A percentile compares a stretch with the other conserved stretches of the same genome.
Evolutionary conservation across 345 rosid species (phyloP).

Genomic region (Cardamine resedifolia): DNA sequence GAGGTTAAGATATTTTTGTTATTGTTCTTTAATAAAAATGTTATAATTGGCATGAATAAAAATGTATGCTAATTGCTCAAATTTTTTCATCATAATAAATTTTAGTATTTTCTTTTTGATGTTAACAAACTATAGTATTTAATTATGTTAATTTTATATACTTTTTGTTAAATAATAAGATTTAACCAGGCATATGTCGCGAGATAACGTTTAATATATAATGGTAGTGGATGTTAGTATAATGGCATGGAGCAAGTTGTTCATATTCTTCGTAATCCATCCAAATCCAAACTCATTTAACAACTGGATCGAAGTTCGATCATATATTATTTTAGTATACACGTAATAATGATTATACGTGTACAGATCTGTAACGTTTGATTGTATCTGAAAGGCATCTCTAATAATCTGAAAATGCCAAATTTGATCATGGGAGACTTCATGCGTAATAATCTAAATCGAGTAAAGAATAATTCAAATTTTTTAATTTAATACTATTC

Average conservation of each 20-base stretch:
- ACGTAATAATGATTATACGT: neutral
- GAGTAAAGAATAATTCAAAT: conserved; percentile 15
- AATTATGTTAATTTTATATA: neutral
- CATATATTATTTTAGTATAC: neutral
- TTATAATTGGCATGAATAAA: too few species aligned
- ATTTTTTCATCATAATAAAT: neutral
- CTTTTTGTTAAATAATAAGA: neutral
- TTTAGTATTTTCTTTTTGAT: neutral
- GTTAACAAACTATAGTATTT: neutral
- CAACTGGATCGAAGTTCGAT: neutral
- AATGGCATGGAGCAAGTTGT: neutral
- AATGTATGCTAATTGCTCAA: too few species aligned
- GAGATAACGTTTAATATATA: too few species aligned
- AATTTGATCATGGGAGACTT: conserved; percentile 31
- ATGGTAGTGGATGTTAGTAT: conserved; percentile 1
- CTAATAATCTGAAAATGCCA: conserved; percentile 11
- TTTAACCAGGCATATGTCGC: too few species aligned
- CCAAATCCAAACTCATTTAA: conserved; percentile 20
- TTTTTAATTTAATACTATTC: neutral
- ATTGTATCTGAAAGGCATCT: conserved; percentile 29
- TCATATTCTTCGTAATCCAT: conserved; percentile 2
- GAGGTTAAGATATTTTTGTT: too few species aligned
- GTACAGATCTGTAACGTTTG: conserved; percentile 7
- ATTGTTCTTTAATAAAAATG: too few species aligned
- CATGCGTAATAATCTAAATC: neutral